Evolutionary conservation across 164 flowering plant species (phyloP), one percentile per base, ranked within the genome.

Genomic region (Brasenia schreberi): DNA sequence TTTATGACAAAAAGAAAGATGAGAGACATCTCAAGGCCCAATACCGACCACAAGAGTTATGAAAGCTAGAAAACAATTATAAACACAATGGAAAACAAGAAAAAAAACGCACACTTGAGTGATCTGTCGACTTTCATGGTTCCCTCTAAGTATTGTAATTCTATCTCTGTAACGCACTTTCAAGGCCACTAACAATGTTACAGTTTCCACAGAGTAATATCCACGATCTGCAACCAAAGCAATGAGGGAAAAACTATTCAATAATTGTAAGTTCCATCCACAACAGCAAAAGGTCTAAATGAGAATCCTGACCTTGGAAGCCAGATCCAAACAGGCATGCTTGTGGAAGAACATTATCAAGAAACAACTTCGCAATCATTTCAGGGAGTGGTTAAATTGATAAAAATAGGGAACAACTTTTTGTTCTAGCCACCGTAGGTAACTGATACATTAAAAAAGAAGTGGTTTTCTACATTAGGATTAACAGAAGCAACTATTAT

Each of bases 141-240:
- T 77, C 66, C 83, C 83, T 68, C 83, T 70, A 60, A 80, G 65
- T 44, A 80, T 78, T 43, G 79, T 78, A 66, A 78, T 80, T 72
- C 83, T 78, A 67, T 80, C 83, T 70, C 83, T 76, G 64, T 80
- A 76, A 27, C 81, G 81, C 63, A 80, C 83, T 77, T 80, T 80
- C 69, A 80, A 64, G 59, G 83, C 83, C 62, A 80, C 83, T 65
- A 80, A 45, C 42, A 80, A 77, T 64, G 83, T 68, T 64, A 80
- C 83, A 39, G 83, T 78, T 69, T 80, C 83, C 71, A 80, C 83
- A 4, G 83, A 80, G 66, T 80, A 80, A 71, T 80, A 80, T 27
- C 83, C 83, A 74, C 81, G 83, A 72, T 80, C 83, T 80, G 81
- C 77, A 70, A 63, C 65, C 59, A 44, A 65, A 65, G 45, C 64